These are phyloP conservation scores for Scedosporium apiospermum DNA, from an alignment of 2,329 filamentous ascomycete species.

Conservation along the genomic window DNA sequence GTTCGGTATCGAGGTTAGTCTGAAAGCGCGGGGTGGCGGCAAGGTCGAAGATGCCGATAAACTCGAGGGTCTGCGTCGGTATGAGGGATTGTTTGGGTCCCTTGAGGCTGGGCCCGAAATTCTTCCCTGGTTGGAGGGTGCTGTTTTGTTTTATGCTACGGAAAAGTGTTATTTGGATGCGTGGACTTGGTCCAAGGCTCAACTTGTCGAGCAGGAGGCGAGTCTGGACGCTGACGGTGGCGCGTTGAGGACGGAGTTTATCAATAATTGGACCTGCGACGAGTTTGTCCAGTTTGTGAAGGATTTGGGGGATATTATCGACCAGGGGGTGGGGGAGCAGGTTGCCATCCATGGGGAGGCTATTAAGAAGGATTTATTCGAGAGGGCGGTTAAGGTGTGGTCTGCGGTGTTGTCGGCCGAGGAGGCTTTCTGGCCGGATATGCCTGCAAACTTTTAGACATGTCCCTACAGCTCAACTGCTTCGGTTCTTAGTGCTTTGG, in stretches of 20 bases:
- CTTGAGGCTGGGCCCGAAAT: conserved; percentile 31
- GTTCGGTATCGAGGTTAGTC: conserved; percentile 45
- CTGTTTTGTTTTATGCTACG: conserved; percentile 69
- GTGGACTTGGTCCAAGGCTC: conserved; percentile 42
- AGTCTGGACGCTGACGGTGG: conserved; percentile 51
- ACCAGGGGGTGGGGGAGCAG: conserved; percentile 36
- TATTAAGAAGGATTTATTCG: conserved; percentile 20
- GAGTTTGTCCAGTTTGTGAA: conserved; percentile 53
- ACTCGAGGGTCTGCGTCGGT: conserved; percentile 27
- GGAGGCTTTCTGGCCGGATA: conserved; percentile 47
- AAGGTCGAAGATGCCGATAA: conserved; percentile 21
- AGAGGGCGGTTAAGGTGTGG: conserved; percentile 34
- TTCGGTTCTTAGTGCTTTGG: too few relatives aligned
- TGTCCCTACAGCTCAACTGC: too few relatives aligned
- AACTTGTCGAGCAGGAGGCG: conserved; percentile 17
- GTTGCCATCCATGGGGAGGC: conserved; percentile 24
- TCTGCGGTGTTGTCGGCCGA: conserved; percentile 45
- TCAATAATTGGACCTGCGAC: conserved; percentile 56
- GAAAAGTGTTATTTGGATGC: conserved; percentile 55
- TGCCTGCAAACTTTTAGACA: conserved; percentile 8
- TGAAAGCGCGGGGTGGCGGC: conserved; percentile 13
- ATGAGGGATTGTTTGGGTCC: conserved; percentile 41
- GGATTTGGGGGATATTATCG: conserved; percentile 42
- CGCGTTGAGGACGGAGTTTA: conserved; percentile 53
- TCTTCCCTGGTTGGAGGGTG: conserved; percentile 51